Evolutionary conservation across 148 eudicot species (phyloP).

Genomic region (Selenicereus undatus): DNA sequence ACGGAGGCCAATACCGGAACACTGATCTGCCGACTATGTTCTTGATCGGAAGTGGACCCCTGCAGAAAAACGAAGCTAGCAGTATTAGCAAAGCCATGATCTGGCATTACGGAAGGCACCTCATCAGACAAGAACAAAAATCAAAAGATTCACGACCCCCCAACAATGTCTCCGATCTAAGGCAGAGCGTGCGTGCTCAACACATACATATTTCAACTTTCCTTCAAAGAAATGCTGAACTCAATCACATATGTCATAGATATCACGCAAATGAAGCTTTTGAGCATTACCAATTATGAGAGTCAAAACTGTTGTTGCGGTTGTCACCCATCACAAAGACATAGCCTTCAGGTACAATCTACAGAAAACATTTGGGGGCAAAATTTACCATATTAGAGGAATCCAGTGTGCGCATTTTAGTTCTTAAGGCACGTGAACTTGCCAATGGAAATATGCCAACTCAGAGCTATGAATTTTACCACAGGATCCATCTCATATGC

Average conservation of each 20-base stretch:
- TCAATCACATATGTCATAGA: neutral
- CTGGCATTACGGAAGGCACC: neutral
- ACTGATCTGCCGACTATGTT: conserved; percentile 63
- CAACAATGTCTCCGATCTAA: neutral
- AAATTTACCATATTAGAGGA: conserved; percentile 4
- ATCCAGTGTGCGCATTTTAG: neutral
- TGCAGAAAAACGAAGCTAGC: conserved; percentile 16
- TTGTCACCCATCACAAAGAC: conserved; percentile 97
- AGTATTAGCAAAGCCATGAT: conserved; percentile 2
- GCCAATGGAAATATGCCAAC: neutral
- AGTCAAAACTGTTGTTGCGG: conserved; percentile 89
- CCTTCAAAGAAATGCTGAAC: neutral
- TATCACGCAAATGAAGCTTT: neutral
- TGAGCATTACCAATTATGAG: conserved; percentile 71
- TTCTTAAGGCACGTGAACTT: neutral
- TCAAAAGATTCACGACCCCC: neutral
- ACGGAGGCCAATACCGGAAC: conserved; percentile 72
- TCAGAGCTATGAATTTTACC: conserved; percentile 36
- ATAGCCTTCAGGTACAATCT: conserved; percentile 86
- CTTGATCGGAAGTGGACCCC: conserved; percentile 72
- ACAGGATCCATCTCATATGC: conserved; percentile 73
- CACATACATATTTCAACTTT: neutral
- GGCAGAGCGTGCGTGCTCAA: neutral
- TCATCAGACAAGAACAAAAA: neutral
- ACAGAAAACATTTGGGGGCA: conserved; percentile 9